Conservation (phyloP, 1,284 basidiomycete species). For the Grifola frondosa region DNA sequence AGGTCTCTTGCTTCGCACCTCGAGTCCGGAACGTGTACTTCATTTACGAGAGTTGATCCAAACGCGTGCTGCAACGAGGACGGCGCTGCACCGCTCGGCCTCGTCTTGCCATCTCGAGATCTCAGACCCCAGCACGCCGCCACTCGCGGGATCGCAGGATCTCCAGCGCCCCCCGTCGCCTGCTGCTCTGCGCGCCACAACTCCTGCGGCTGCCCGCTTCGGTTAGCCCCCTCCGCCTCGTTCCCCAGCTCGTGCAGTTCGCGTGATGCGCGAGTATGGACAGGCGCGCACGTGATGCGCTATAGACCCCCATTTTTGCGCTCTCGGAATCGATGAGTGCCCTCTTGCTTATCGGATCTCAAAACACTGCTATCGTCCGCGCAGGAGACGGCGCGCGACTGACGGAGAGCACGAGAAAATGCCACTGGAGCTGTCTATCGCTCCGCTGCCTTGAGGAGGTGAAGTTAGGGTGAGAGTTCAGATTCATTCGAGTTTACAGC, state of each 20-base stretch:
- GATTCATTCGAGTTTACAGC: constrained; percentile 4
- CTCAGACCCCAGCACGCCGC: background rate
- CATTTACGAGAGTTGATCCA: background rate
- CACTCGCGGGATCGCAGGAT: background rate
- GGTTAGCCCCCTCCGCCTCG: too few relatives aligned
- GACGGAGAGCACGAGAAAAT: constrained; percentile 2
- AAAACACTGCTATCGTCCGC: constrained; percentile 17
- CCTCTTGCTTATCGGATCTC: constrained; percentile 28
- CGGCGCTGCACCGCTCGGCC: too few relatives aligned
- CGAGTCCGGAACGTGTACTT: too few relatives aligned
- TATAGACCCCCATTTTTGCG: too few relatives aligned
- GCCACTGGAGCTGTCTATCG: constrained; percentile 4
- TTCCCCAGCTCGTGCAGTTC: too few relatives aligned
- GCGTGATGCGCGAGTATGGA: too few relatives aligned
- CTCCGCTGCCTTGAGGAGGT: constrained; percentile 20
- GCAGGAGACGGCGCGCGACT: constrained; percentile 6
- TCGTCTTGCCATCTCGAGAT: background rate
- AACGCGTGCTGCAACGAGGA: background rate
- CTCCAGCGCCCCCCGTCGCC: too few relatives aligned
- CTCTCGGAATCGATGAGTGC: constrained; percentile 23
- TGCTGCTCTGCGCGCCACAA: too few relatives aligned
- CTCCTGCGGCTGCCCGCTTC: too few relatives aligned
- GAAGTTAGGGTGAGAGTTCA: constrained; percentile 10
- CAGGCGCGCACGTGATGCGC: too few relatives aligned
- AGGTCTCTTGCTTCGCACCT: too few relatives aligned